Evolutionary conservation across 129 eudicot species (phyloP).

Genomic region (Flaveria trinervia): DNA sequence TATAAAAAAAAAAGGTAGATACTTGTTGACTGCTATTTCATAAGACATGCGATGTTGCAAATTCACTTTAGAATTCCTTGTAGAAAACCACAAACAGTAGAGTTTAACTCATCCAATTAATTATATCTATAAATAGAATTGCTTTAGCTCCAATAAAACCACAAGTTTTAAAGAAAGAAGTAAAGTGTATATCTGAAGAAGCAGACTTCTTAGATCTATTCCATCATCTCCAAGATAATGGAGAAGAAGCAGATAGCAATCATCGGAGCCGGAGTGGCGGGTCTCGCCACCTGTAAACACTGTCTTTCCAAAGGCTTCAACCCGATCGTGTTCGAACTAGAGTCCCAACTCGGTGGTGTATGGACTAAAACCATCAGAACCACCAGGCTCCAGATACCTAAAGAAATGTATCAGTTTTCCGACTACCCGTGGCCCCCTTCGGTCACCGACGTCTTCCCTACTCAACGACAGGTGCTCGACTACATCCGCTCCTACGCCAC

Average conservation of each 20-base stretch:
- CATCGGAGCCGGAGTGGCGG: constrained; percentile 59
- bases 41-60: neutral
- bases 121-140: neutral
- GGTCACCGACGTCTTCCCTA: constrained; percentile 35
- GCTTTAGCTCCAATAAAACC: neutral
- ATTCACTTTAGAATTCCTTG: neutral
- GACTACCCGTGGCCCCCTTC: constrained; percentile 65
- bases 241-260: constrained; percentile 44
- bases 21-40: neutral
- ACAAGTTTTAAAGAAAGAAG: neutral
- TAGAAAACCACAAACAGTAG: neutral
- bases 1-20: neutral
- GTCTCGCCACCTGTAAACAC: constrained; percentile 64
- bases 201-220: too few species aligned
- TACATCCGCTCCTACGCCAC: constrained; percentile 55
- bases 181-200: neutral
- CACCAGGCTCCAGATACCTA: constrained; percentile 53
- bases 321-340: constrained; percentile 56
- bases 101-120: too few species aligned
- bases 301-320: constrained; percentile 45
- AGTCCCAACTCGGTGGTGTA: constrained; percentile 51
- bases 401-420: constrained; percentile 42
- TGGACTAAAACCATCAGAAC: constrained; percentile 53
- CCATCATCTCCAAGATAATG: constrained; percentile 25
- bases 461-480: constrained; percentile 35